These are phyloP conservation scores for Gonapodya prolifera DNA, from an alignment of 192 early-diverging fungal genomes.

Conservation along the genomic window DNA sequence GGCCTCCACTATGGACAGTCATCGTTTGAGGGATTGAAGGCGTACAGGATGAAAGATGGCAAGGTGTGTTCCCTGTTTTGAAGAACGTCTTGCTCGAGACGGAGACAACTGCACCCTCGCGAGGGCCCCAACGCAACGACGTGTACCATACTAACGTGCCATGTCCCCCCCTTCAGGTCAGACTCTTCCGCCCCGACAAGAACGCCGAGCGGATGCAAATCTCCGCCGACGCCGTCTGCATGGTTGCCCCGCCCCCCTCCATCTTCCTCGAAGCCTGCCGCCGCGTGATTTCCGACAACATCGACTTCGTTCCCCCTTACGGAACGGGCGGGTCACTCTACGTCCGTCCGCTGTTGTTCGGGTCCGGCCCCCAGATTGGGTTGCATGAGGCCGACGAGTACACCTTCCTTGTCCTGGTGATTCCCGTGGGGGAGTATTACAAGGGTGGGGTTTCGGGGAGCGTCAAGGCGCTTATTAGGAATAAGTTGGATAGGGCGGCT, in stretches of 20 bases:
- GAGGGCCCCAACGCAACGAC: too few species aligned
- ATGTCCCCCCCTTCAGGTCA: constrained; percentile 16
- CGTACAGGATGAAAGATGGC: constrained; percentile 54
- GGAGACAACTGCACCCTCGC: too few species aligned
- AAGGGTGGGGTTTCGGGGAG: constrained; percentile 24
- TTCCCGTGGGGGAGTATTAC: constrained; percentile 57
- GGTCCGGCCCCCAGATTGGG: constrained; percentile 51
- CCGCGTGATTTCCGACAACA: constrained; percentile 42
- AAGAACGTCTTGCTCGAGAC: too few species aligned
- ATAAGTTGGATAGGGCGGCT: constrained; percentile 53
- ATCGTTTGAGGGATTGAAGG: constrained; percentile 73
- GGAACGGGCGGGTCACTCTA: constrained; percentile 56
- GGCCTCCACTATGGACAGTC: constrained; percentile 63
- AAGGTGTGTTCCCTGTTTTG: constrained; percentile 24
- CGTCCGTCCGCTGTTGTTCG: constrained; percentile 56
- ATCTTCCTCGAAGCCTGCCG: constrained; percentile 49
- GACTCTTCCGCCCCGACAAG: constrained; percentile 56
- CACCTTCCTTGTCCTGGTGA: constrained; percentile 5
- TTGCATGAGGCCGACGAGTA: constrained; percentile 25
- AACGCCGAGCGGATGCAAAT: constrained; percentile 48
- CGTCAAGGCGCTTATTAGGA: constrained; percentile 48
- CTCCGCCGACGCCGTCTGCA: constrained; percentile 38
- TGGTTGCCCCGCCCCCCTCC: constrained; percentile 44
- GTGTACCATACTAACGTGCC: background rate
- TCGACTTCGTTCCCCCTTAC: constrained; percentile 62